Evolutionary conservation across 352 stramenopile genomes (phyloP).

Genomic region (Phytophthora idaei): DNA sequence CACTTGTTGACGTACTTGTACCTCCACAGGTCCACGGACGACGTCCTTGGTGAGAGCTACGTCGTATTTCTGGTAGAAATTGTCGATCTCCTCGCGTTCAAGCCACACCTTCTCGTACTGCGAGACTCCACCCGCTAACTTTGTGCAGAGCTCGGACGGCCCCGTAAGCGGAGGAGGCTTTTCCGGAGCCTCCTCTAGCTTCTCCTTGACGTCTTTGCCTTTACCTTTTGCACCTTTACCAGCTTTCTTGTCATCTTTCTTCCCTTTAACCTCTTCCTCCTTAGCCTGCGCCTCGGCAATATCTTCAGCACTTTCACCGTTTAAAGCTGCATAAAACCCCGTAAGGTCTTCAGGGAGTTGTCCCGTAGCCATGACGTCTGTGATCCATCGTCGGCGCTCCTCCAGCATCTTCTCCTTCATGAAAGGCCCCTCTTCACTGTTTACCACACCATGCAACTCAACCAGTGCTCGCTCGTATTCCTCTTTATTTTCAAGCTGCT

Average conservation of each 20-base stretch:
- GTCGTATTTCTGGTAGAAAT: slow-evolving; percentile 95
- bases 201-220: slow-evolving; percentile 56
- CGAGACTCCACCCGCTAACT: slow-evolving; percentile 58
- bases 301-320: slow-evolving; percentile 41
- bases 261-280: slow-evolving; percentile 51
- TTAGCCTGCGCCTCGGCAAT: slow-evolving; percentile 64
- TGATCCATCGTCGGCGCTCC: slow-evolving; percentile 93
- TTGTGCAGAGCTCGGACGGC: slow-evolving; percentile 86
- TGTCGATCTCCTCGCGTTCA: slow-evolving; percentile 86
- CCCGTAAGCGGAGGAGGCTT: slow-evolving; percentile 87
- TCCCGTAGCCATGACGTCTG: slow-evolving; percentile 86
- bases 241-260: slow-evolving; percentile 51
- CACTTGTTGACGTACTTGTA: slow-evolving; percentile 89
- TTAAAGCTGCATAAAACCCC: slow-evolving; percentile 83
- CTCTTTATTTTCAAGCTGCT: slow-evolving; percentile 92
- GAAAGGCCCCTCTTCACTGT: slow-evolving; percentile 90
- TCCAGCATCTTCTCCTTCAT: slow-evolving; percentile 93
- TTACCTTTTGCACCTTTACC: slow-evolving; percentile 70
- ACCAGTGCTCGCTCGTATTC: slow-evolving; percentile 90
- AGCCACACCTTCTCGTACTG: slow-evolving; percentile 91
- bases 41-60: slow-evolving; percentile 91
- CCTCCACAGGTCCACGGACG: slow-evolving; percentile 86
- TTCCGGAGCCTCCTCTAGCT: slow-evolving; percentile 71
- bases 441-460: slow-evolving; percentile 84
- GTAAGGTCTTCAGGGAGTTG: slow-evolving; percentile 90